These are phyloP conservation scores for Globisporangium uncinulatum DNA, from an alignment of 352 stramenopile genomes.

Conservation along the genomic window DNA sequence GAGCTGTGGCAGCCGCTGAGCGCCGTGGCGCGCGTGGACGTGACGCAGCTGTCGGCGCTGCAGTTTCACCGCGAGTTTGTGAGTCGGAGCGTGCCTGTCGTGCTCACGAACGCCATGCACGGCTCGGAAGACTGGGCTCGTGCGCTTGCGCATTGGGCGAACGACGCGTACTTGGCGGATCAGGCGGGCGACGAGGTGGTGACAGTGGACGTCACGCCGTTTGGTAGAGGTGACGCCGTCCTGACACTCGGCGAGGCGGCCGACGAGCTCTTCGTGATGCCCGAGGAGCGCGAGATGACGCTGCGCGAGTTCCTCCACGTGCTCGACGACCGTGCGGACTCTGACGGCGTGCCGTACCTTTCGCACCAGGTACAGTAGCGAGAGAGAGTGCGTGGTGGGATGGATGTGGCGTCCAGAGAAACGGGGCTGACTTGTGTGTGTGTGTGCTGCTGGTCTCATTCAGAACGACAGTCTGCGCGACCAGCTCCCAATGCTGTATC, in stretches of 20 bases:
- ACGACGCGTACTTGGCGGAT: constrained; percentile 48
- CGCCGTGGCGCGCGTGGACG: constrained; percentile 45
- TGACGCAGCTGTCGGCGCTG: constrained; percentile 29
- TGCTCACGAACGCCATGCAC: constrained; percentile 65
- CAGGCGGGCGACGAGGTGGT: constrained; percentile 35
- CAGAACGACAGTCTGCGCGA: constrained; percentile 76
- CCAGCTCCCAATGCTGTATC: constrained; percentile 57
- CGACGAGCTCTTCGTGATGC: constrained; percentile 61
- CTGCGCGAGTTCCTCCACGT: constrained; percentile 46
- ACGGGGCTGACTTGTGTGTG: too few species aligned
- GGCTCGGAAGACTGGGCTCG: constrained; percentile 39
- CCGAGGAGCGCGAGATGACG: constrained; percentile 73
- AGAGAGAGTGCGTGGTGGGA: too few species aligned
- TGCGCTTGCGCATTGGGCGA: constrained; percentile 41
- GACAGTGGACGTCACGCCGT: constrained; percentile 78
- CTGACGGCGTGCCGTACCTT: constrained; percentile 78
- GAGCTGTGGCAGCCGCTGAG: constrained; percentile 73
- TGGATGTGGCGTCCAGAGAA: too few species aligned
- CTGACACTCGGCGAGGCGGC: constrained; percentile 23
- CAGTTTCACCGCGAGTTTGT: constrained; percentile 74
- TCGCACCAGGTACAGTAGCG: constrained; percentile 50
- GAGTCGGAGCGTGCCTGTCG: constrained; percentile 69
- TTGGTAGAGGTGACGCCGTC: constrained; percentile 64
- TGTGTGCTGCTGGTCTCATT: background rate
- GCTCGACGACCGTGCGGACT: constrained; percentile 38